Evolutionary conservation across 2,329 filamentous ascomycete genomes (phyloP).

Genomic region (Colletotrichum echinochloae): DNA sequence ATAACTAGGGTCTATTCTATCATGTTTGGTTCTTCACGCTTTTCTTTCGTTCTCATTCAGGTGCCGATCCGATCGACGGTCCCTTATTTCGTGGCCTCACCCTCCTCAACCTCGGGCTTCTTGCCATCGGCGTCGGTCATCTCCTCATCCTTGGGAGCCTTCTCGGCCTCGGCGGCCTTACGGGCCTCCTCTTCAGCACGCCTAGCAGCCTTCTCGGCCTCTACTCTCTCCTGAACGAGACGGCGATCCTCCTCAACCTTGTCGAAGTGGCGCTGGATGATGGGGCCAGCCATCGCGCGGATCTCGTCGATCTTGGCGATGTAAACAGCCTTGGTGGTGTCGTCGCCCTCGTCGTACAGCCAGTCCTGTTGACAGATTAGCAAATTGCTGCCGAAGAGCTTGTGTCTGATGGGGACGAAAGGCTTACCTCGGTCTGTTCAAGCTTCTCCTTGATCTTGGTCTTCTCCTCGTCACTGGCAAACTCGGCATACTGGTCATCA

Average conservation of each 20-base stretch:
- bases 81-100: slow-evolving; percentile 47
- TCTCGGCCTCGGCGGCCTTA: slow-evolving; percentile 65
- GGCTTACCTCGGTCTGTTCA: slow-evolving; percentile 85
- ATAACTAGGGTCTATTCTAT: slow-evolving; percentile 42
- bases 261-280: slow-evolving; percentile 94
- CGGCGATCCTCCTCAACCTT: slow-evolving; percentile 90
- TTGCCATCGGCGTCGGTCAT: slow-evolving; percentile 72
- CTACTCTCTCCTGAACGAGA: slow-evolving; percentile 79
- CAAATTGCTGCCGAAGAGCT: not conserved
- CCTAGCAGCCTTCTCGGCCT: slow-evolving; percentile 83
- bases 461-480: slow-evolving; percentile 94
- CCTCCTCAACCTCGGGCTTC: slow-evolving; percentile 64
- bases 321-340: slow-evolving; percentile 93
- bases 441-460: slow-evolving; percentile 85
- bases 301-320: slow-evolving; percentile 97
- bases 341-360: slow-evolving; percentile 97
- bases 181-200: slow-evolving; percentile 71
- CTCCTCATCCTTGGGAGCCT: slow-evolving; percentile 68
- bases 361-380: slow-evolving; percentile 76
- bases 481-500: slow-evolving; percentile 89
- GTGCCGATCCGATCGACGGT: not conserved
- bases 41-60: slow-evolving; percentile 15
- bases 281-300: slow-evolving; percentile 87
- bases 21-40: slow-evolving; percentile 35
- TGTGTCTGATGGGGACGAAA: not conserved